Base-by-base conservation (phyloP, 768 basidiomycete species). In the Pseudohyphozyma bogoriensis region DNA sequence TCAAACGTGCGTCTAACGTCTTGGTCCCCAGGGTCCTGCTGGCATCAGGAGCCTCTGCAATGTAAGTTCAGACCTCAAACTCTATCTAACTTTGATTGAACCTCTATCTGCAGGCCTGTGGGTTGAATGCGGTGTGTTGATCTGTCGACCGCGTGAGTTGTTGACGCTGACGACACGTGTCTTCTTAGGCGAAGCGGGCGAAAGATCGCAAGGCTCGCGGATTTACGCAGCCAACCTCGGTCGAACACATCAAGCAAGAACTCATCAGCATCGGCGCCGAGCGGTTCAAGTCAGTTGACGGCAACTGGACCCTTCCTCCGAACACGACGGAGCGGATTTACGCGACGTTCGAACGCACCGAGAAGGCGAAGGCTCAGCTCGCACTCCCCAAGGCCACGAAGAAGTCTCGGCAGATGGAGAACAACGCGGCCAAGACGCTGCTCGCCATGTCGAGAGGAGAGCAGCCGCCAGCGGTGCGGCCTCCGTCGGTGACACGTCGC, bases 11-110 rank as follows among this genome's bases (percentile, higher is more conserved):
- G n/a, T n/a, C n/a, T n/a, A n/a, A n/a, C n/a, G n/a, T n/a, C n/a
- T n/a, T n/a, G n/a, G n/a, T n/a, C n/a, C n/a, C n/a, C n/a, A n/a
- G 50, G 59, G 64, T 1, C 64, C 64, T 0, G 64, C 60, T 1
- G 64, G 64, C 1, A 35, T 20, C 1, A 49, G 64, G 26, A 44
- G 46, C 1, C 60, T 65, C 8, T 65, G 64, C 60, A 65, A 65
- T 29, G 55, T 49, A 0, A n/a, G n/a, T n/a, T n/a, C n/a, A n/a
- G n/a, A n/a, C n/a, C n/a, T n/a, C n/a, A n/a, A n/a, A n/a, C n/a
- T n/a, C n/a, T n/a, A n/a, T n/a, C n/a, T n/a, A n/a, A n/a, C n/a
- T n/a, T n/a, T n/a, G n/a, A n/a, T n/a, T n/a, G n/a, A n/a, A n/a
- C n/a, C n/a, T n/a, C n/a, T n/a, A n/a, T n/a, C n/a, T n/a, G n/a